Evolutionary conservation across 257 asterid genomes (phyloP).

Genomic region (Lantana camara): DNA sequence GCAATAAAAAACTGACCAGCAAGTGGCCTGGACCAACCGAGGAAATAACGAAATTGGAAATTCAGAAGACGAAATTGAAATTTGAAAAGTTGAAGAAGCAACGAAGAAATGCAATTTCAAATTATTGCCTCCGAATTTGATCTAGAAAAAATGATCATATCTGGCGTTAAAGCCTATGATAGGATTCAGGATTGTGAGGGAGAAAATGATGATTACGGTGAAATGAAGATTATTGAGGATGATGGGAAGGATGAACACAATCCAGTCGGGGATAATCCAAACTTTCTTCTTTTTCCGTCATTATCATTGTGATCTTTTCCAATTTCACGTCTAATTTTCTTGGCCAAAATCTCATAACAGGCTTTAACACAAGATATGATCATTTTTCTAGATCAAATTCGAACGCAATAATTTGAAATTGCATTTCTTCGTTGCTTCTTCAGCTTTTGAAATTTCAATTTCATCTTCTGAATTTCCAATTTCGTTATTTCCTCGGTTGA

Average conservation of each 20-base stretch:
- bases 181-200: background rate
- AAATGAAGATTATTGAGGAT: no score
- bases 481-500: background rate
- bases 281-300: no score
- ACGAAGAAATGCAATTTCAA: conserved; percentile 23
- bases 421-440: conserved; percentile 33
- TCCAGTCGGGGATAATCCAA: no score
- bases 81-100: conserved; percentile 40
- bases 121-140: conserved; percentile 26
- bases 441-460: no score
- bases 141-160: background rate
- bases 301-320: no score
- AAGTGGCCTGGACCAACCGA: background rate
- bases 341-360: no score
- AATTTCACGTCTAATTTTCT: no score
- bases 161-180: conserved; percentile 30
- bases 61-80: no score
- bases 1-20: conserved; percentile 8
- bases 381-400: conserved; percentile 6
- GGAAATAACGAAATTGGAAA: conserved; percentile 32
- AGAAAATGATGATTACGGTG: background rate
- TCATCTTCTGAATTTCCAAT: conserved; percentile 43
- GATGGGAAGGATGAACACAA: no score
- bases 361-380: conserved; percentile 28
- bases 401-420: conserved; percentile 26